Conservation (phyloP, 1,284 basidiomycete species). For the Mycosarcoma mackinlayi region DNA sequence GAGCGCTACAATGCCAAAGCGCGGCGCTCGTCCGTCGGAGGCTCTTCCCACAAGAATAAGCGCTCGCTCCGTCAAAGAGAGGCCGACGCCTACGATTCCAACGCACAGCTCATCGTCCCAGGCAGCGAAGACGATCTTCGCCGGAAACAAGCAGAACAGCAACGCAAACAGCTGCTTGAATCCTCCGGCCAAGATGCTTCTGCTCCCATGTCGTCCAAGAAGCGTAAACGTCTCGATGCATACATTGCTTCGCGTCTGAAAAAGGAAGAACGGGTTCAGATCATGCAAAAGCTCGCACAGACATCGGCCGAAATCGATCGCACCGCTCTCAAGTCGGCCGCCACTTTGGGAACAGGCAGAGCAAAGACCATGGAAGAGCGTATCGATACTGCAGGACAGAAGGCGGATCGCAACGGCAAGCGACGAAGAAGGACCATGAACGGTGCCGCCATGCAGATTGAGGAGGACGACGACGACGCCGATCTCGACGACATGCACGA, state of each 20-base stretch:
- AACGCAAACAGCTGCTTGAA: slow-evolving; percentile 48
- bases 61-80: slow-evolving; percentile 49
- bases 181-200: slow-evolving; percentile 49
- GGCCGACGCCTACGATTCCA: slow-evolving; percentile 49
- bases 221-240: slow-evolving; percentile 67
- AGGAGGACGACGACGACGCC: slow-evolving; percentile 59
- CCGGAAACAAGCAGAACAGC: slow-evolving; percentile 42
- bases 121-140: slow-evolving; percentile 45
- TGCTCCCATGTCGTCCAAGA: slow-evolving; percentile 64
- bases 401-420: slow-evolving; percentile 18
- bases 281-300: slow-evolving; percentile 64
- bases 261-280: slow-evolving; percentile 63
- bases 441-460: slow-evolving; percentile 45
- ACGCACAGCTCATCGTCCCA: slow-evolving; percentile 60
- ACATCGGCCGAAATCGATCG: slow-evolving; percentile 62
- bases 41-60: slow-evolving; percentile 64
- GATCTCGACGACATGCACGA: slow-evolving; percentile 37
- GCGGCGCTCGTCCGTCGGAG: slow-evolving; percentile 59
- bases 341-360: slow-evolving; percentile 64
- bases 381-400: slow-evolving; percentile 52
- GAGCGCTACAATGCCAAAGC: slow-evolving; percentile 67
- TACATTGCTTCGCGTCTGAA: slow-evolving; percentile 67
- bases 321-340: slow-evolving; percentile 58
- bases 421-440: slow-evolving; percentile 32
- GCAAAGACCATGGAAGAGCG: slow-evolving; percentile 55